A percentile compares a stretch with the other conserved stretches of the same genome.
Conservation (phyloP, 139 green algal species). For the Coelastrella sp. region DNA sequence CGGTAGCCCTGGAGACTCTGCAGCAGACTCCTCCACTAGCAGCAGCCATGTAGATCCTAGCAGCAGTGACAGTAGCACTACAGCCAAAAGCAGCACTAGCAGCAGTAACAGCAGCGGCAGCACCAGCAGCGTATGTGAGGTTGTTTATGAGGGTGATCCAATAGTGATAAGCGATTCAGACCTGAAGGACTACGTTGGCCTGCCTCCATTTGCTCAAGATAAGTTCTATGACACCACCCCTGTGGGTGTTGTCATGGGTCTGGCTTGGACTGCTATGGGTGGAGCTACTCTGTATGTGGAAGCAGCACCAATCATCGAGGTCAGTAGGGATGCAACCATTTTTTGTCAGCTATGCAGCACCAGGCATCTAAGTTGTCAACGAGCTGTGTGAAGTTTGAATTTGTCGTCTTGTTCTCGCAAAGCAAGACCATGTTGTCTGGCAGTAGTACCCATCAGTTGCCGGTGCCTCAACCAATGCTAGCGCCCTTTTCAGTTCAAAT, state of each 20-base stretch:
- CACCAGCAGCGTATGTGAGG: slow-evolving; percentile 14
- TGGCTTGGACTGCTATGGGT: slow-evolving; percentile 98
- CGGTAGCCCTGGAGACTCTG: neutral
- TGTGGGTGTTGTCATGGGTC: slow-evolving; percentile 95
- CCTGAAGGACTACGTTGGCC: slow-evolving; percentile 92
- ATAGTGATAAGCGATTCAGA: slow-evolving; percentile 72
- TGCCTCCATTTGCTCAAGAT: slow-evolving; percentile 92
- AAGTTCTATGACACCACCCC: slow-evolving; percentile 69
- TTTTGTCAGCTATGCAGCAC: neutral
- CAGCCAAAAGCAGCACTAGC: slow-evolving; percentile 10
- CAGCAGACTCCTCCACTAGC: neutral
- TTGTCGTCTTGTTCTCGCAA: too few species aligned
- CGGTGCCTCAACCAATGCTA: too few species aligned
- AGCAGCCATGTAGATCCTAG: neutral
- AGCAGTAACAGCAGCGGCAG: slow-evolving; percentile 41
- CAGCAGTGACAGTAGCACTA: slow-evolving; percentile 7
- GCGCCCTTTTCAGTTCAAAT: too few species aligned
- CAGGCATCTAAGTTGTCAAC: too few species aligned
- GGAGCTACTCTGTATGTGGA: slow-evolving; percentile 95
- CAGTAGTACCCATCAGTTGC: too few species aligned
- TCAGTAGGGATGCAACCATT: neutral
- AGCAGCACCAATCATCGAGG: slow-evolving; percentile 73
- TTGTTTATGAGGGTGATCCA: slow-evolving; percentile 66
- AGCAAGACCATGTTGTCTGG: too few species aligned
- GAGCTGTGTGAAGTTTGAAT: too few species aligned